These are phyloP conservation scores for Crucihimalaya himalaica DNA, from an alignment of 345 rosid genomes.

Conservation along the genomic window DNA sequence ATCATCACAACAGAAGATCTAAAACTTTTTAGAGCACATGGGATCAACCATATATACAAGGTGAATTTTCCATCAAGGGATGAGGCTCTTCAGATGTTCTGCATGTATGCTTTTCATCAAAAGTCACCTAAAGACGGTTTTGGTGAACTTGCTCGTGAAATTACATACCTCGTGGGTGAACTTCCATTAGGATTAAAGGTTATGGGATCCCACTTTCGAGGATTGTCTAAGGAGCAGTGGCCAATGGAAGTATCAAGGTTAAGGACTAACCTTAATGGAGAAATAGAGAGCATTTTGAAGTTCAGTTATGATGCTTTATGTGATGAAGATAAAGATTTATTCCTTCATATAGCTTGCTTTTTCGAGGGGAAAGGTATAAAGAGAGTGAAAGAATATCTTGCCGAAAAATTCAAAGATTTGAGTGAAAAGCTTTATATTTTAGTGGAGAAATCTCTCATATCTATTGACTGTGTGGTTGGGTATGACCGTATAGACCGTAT, in stretches of 20 bases:
- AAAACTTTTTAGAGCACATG: background rate
- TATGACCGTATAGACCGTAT: no score
- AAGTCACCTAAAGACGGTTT: background rate
- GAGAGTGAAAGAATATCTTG: background rate
- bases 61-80: background rate
- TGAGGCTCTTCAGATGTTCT: constrained; percentile 26
- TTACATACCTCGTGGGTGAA: constrained; percentile 1
- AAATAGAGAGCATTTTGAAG: constrained; percentile 20
- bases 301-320: constrained; percentile 42
- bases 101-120: constrained; percentile 1
- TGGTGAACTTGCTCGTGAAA: background rate
- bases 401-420: background rate
- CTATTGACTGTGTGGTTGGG: no score
- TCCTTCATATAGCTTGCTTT: constrained; percentile 43
- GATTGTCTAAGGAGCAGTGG: constrained; percentile 13
- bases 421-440: background rate
- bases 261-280: background rate
- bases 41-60: background rate
- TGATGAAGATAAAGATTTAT: constrained; percentile 24
- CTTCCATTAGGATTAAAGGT: constrained; percentile 40
- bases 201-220: constrained; percentile 22
- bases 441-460: constrained; percentile 24
- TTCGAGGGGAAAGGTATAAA: background rate
- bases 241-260: constrained; percentile 6
- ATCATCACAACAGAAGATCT: constrained; percentile 19